Evolutionary conservation across 2,329 filamentous ascomycete genomes (phyloP).

Genomic region (Phialocephala sp.): DNA sequence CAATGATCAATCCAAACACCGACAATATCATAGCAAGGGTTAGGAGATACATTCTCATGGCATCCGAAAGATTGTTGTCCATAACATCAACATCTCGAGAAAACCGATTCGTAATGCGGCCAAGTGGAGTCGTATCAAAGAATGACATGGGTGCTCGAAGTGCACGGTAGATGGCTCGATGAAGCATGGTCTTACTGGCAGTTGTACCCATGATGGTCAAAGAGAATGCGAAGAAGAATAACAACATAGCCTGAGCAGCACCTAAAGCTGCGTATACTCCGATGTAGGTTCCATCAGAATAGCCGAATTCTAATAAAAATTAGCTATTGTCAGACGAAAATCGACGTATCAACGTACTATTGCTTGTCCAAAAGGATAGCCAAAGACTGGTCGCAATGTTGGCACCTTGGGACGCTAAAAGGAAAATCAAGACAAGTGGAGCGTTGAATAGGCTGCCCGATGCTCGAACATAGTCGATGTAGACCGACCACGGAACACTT

Average conservation of each 20-base stretch:
- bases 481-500: constrained; percentile 68
- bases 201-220: constrained; percentile 82
- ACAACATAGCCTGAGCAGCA: constrained; percentile 70
- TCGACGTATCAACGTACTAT: constrained; percentile 62
- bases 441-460: constrained; percentile 63
- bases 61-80: constrained; percentile 90
- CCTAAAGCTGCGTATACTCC: constrained; percentile 75
- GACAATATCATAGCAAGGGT: constrained; percentile 82
- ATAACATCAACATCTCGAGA: constrained; percentile 95
- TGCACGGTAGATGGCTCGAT: constrained; percentile 78
- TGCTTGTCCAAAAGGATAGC: constrained; percentile 91
- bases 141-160: constrained; percentile 82
- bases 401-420: constrained; percentile 71
- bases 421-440: constrained; percentile 58
- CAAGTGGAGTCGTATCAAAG: constrained; percentile 95
- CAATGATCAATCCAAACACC: constrained; percentile 88
- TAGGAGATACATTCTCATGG: constrained; percentile 90
- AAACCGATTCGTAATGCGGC: constrained; percentile 95
- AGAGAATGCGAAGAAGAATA: constrained; percentile 80
- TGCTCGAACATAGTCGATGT: constrained; percentile 67
- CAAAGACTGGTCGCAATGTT: constrained; percentile 90
- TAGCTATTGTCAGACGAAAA: neutral
- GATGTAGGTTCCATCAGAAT: constrained; percentile 73
- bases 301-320: constrained; percentile 58
- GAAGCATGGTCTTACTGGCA: constrained; percentile 81